Conservation (phyloP, 177 flowering plant genomes). For the Telopea speciosissima region DNA sequence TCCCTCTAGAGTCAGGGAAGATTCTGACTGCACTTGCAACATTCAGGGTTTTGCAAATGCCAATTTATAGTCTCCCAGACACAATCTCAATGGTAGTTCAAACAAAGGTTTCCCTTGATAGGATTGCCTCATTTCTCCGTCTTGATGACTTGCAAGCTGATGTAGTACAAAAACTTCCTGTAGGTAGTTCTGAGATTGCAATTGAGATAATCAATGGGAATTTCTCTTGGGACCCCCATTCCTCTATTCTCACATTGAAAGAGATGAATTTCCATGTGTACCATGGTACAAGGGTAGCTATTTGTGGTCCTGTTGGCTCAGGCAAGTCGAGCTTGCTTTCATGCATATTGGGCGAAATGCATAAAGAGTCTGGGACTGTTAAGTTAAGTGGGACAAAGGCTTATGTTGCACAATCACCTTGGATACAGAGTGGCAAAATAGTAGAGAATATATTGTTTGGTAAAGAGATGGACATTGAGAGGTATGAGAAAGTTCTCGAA, state of each 20-base stretch:
- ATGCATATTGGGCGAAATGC: slow-evolving; percentile 58
- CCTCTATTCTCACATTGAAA: slow-evolving; percentile 32
- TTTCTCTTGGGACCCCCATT: slow-evolving; percentile 57
- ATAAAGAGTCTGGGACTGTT: slow-evolving; percentile 46
- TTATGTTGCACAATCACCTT: slow-evolving; percentile 69
- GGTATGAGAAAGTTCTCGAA: slow-evolving; percentile 47
- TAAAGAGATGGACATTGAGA: slow-evolving; percentile 39
- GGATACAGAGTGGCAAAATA: slow-evolving; percentile 74
- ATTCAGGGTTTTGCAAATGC: slow-evolving; percentile 53
- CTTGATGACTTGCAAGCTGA: slow-evolving; percentile 46
- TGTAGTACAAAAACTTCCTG: slow-evolving; percentile 36
- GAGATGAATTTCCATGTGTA: slow-evolving; percentile 37
- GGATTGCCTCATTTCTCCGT: slow-evolving; percentile 52
- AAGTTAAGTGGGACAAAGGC: slow-evolving; percentile 59
- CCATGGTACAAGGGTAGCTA: slow-evolving; percentile 55
- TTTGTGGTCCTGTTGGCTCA: slow-evolving; percentile 73
- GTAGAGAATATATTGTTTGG: slow-evolving; percentile 70
- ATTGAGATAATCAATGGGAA: slow-evolving; percentile 41
- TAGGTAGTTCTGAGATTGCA: slow-evolving; percentile 31
- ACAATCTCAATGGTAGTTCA: slow-evolving; percentile 55
- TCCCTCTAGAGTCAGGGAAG: slow-evolving; percentile 62
- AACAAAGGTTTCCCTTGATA: slow-evolving; percentile 64
- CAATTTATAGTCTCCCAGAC: slow-evolving; percentile 56
- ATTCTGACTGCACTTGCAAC: slow-evolving; percentile 64
- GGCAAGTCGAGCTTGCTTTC: slow-evolving; percentile 71